These are phyloP conservation scores for Aphanomyces astaci DNA, from an alignment of 352 stramenopile genomes.

Conservation along the genomic window DNA sequence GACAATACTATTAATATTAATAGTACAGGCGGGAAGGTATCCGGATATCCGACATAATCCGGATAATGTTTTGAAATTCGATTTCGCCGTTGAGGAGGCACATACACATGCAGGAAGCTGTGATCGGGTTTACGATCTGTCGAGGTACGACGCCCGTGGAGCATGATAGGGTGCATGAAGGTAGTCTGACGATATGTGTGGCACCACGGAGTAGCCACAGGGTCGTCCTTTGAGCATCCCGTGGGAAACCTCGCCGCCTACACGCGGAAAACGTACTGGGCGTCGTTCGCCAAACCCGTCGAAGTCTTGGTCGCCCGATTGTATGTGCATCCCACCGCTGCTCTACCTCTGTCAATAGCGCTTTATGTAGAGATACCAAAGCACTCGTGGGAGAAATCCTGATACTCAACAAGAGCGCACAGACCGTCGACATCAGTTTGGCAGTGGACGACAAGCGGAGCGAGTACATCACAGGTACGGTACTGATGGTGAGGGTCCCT, in stretches of 20 bases:
- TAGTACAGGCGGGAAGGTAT: neutral
- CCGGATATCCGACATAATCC: neutral
- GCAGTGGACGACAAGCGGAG: constrained; percentile 54
- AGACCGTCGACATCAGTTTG: constrained; percentile 51
- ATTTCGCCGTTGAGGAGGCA: neutral
- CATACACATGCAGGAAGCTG: neutral
- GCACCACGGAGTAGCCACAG: constrained; percentile 3
- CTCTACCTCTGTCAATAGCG: neutral
- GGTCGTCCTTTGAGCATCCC: constrained; percentile 21
- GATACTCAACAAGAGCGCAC: constrained; percentile 73
- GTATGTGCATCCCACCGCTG: constrained; percentile 12
- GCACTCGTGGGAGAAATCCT: constrained; percentile 60
- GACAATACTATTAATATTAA: too few relatives aligned
- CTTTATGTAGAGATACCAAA: constrained; percentile 39
- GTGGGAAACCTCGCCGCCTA: constrained; percentile 42
- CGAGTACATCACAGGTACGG: constrained; percentile 48
- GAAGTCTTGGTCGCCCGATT: constrained; percentile 49
- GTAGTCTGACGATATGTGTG: neutral
- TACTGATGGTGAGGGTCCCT: too few relatives aligned
- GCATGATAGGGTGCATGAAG: neutral
- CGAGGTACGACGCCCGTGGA: neutral
- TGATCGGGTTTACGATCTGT: neutral
- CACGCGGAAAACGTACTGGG: constrained; percentile 46
- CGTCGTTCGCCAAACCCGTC: constrained; percentile 45
- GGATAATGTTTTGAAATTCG: neutral